phyloP scores from a whole-genome alignment of 2,329 filamentous ascomycete species.

The Xylaria digitata region DNA sequence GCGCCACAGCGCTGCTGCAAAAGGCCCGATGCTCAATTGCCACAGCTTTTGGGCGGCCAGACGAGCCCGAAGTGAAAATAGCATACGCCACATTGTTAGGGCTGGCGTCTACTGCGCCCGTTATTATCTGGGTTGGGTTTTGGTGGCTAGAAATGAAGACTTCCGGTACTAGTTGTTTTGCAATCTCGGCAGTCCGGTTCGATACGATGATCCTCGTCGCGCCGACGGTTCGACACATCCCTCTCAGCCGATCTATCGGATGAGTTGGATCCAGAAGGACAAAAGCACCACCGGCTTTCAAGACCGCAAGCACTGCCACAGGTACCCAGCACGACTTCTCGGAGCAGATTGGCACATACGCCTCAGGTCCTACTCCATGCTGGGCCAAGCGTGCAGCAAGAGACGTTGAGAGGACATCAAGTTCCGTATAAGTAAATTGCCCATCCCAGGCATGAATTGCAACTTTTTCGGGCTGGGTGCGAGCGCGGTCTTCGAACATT shows the following conservation, averaged over 20 bases:
- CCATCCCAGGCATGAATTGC: constrained; percentile 33
- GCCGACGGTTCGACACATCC: constrained; percentile 29
- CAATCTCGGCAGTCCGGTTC: background rate
- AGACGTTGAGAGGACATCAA: constrained; percentile 40
- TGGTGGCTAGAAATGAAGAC: constrained; percentile 5
- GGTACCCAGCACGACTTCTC: constrained; percentile 37
- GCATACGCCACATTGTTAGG: constrained; percentile 47
- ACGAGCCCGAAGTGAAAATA: constrained; percentile 60
- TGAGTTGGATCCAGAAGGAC: constrained; percentile 44
- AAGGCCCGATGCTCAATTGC: constrained; percentile 43
- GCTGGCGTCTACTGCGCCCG: background rate
- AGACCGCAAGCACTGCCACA: constrained; percentile 43
- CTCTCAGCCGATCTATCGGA: constrained; percentile 38
- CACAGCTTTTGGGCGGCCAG: constrained; percentile 61
- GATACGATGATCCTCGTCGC: constrained; percentile 31
- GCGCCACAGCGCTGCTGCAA: constrained; percentile 14
- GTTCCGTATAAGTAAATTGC: constrained; percentile 39
- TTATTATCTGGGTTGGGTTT: too few relatives aligned
- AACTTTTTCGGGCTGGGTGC: constrained; percentile 7
- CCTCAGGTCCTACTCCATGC: constrained; percentile 20
- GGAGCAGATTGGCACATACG: constrained; percentile 30
- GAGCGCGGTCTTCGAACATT: constrained; percentile 15
- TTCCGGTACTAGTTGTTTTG: constrained; percentile 6
- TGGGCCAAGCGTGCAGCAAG: constrained; percentile 11
- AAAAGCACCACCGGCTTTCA: constrained; percentile 49